These are phyloP conservation scores for Meyerozyma carpophila DNA, from an alignment of 1,139 yeast species.

Conservation along the genomic window DNA sequence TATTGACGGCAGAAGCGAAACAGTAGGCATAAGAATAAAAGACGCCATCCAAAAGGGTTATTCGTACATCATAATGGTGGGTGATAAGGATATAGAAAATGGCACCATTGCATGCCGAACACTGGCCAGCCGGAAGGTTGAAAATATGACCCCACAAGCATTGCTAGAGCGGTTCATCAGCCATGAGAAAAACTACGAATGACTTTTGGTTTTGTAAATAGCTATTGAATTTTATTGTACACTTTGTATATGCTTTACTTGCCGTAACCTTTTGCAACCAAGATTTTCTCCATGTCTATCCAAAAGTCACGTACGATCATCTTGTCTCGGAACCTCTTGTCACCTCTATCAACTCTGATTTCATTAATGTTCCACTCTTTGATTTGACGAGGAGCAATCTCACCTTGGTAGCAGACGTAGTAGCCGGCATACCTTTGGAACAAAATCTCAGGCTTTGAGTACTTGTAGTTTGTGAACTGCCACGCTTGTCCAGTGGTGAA, in stretches of 20 bases:
- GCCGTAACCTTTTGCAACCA: slow-evolving; percentile 44
- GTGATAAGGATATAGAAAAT: slow-evolving; percentile 72
- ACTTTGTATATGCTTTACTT: slow-evolving; percentile 4
- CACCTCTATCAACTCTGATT: slow-evolving; percentile 68
- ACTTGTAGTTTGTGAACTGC: slow-evolving; percentile 89
- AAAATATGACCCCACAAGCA: slow-evolving; percentile 39
- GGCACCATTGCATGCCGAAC: slow-evolving; percentile 65
- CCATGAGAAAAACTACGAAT: slow-evolving; percentile 43
- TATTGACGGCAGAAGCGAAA: slow-evolving; percentile 66
- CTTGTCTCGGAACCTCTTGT: slow-evolving; percentile 80
- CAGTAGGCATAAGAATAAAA: slow-evolving; percentile 75
- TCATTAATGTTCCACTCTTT: slow-evolving; percentile 85
- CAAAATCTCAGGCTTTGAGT: slow-evolving; percentile 71
- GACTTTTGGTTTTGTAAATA: not conserved
- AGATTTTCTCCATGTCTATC: slow-evolving; percentile 64
- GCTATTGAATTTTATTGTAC: not conserved
- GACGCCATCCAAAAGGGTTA: slow-evolving; percentile 75
- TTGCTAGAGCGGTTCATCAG: slow-evolving; percentile 44
- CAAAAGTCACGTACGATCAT: slow-evolving; percentile 83
- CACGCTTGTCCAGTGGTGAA: slow-evolving; percentile 96
- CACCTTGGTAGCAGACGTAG: slow-evolving; percentile 72
- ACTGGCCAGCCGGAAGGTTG: slow-evolving; percentile 48
- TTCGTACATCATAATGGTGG: slow-evolving; percentile 75
- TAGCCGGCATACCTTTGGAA: slow-evolving; percentile 86
- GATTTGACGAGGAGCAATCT: slow-evolving; percentile 68